Base-by-base conservation (phyloP, 805 yeast genomes). In the Barnettozyma populi region DNA sequence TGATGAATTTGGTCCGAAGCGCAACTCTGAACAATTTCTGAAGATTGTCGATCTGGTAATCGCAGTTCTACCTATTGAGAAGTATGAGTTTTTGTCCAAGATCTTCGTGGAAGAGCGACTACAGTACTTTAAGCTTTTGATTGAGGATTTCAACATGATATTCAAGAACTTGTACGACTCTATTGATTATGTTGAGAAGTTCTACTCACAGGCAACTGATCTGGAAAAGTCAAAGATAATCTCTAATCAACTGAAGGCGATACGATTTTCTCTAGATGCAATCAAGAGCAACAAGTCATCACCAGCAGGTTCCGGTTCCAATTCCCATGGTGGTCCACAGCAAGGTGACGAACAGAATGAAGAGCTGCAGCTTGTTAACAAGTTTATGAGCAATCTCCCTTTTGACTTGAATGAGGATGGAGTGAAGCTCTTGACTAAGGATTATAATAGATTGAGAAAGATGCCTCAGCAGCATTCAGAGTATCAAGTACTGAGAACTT, bases 401-500 rank as follows among this genome's bases (percentile, higher is more conserved):
- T 43, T 48, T 14, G 54, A 57, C 19, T 65, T 75, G 10, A 54
- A 71, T 18, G 63, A 62, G 18, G 79, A 75, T 54, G 79, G 77
- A 8, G 62, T 62, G 27, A 66, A 67, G 44, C 50, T 73, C 24
- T 47, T 76, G 1, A 44, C 48, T 10, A 74, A 73, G 49, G 90
- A 83, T 55, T 81, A 65, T 58, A 77, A 75, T 52, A 64, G 87
- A 24, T 67, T 83, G 47, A 70, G 69, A 46, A 70, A 74, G 42
- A 74, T 83, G 66, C 57, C 62, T 21, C 75, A 76, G n/a, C 71
- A 74, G 41, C 78, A 75, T 32, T 75, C 81, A 0, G 90, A 84
- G 49, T 80, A 76, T 57, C 86, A 84, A 58, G 84, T 81, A 1
- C 64, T 83, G 39, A 62, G 83, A 47, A 78, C 79, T 42, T 84